Evolutionary conservation across 331 rosid species (phyloP).

Genomic region (Rhamnella rubrinervis): DNA sequence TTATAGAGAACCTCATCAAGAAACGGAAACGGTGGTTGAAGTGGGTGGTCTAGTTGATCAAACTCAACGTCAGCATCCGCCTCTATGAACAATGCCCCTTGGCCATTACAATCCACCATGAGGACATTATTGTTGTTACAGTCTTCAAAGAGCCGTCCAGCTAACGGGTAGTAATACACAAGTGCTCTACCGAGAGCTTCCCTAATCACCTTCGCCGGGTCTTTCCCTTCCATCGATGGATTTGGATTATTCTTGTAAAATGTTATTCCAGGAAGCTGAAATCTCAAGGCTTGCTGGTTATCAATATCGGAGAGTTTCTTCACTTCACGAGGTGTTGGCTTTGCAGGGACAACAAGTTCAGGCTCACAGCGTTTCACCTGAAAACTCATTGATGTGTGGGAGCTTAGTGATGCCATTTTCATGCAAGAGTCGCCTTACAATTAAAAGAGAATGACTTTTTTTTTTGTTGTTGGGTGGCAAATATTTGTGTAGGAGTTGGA

Average conservation of each 20-base stretch:
- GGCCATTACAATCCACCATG: slow-evolving; percentile 39
- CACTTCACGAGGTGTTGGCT: too few species aligned
- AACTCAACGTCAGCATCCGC: slow-evolving; percentile 30
- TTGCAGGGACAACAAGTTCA: too few species aligned
- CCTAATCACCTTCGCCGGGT: slow-evolving; percentile 6
- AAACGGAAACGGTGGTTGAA: slow-evolving; percentile 36
- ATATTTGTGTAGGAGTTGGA: too few species aligned
- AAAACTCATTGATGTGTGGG: background rate
- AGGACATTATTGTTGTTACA: slow-evolving; percentile 23
- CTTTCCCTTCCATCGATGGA: background rate
- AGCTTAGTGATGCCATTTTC: too few species aligned
- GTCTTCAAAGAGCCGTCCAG: slow-evolving; percentile 42
- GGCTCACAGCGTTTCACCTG: background rate
- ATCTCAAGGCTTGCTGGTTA: too few species aligned
- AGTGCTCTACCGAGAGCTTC: slow-evolving; percentile 28
- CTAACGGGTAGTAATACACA: slow-evolving; percentile 43
- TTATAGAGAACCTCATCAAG: slow-evolving; percentile 24
- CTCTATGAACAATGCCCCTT: slow-evolving; percentile 39
- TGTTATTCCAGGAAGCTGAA: slow-evolving; percentile 4
- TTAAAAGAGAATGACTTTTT: too few species aligned
- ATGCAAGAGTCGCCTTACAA: too few species aligned
- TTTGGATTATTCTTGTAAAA: slow-evolving; percentile 11
- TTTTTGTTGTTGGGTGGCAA: too few species aligned
- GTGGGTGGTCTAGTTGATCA: slow-evolving; percentile 10
- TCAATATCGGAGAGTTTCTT: too few species aligned